Conservation (phyloP, 2,329 filamentous ascomycete species). For the Tricladium varicosporioides region DNA sequence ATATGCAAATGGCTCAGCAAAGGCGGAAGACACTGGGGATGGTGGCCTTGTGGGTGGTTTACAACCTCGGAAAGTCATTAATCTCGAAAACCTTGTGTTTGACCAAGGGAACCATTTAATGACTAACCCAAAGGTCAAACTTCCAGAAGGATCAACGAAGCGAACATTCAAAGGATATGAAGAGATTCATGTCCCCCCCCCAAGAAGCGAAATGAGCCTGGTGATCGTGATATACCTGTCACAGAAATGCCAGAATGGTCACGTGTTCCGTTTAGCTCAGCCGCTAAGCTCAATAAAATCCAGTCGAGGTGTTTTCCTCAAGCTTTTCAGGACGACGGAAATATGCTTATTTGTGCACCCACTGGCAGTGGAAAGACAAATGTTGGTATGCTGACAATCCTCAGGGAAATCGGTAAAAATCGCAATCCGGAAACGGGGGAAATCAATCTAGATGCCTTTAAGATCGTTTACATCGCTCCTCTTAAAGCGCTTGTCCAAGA, state of each 20-base stretch:
- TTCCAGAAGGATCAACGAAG: slow-evolving; percentile 94
- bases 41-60: slow-evolving; percentile 76
- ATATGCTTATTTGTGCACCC: slow-evolving; percentile 96
- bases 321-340: slow-evolving; percentile 91
- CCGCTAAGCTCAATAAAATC: slow-evolving; percentile 88
- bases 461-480: slow-evolving; percentile 97
- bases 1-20: slow-evolving; percentile 49
- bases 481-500: slow-evolving; percentile 95
- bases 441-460: slow-evolving; percentile 94
- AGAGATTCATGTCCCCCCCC: slow-evolving; percentile 96
- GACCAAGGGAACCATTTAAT: slow-evolving; percentile 98
- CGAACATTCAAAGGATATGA: slow-evolving; percentile 97
- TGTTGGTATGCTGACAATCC: slow-evolving; percentile 93
- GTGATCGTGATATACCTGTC: slow-evolving; percentile 79
- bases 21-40: slow-evolving; percentile 55
- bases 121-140: slow-evolving; percentile 95
- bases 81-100: slow-evolving; percentile 93
- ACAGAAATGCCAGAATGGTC: slow-evolving; percentile 93
- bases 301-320: slow-evolving; percentile 91
- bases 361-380: slow-evolving; percentile 99
- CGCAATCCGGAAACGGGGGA: slow-evolving; percentile 86
- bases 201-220: slow-evolving; percentile 79
- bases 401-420: slow-evolving; percentile 95
- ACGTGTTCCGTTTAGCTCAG: slow-evolving; percentile 76
- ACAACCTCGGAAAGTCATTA: slow-evolving; percentile 83